Evolutionary conservation across 2,329 filamentous ascomycete genomes (phyloP), one percentile per base, ranked within the genome.

Genomic region (Exophiala xenobiotica): DNA sequence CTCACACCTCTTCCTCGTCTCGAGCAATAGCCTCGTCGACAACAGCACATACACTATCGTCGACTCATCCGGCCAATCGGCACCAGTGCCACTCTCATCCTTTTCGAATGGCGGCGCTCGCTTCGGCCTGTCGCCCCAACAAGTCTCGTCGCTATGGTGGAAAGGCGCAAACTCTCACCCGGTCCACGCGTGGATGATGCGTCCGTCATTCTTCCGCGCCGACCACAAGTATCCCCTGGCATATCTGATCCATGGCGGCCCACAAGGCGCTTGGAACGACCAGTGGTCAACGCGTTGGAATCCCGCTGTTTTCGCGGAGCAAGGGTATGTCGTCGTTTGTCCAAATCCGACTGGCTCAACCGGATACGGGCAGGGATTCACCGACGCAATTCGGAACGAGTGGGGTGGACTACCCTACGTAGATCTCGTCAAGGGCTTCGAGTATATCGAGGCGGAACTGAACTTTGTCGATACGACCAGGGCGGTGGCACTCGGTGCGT

Each of bases 301-400:
- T 54, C 69, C 73, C 1, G 74, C 75, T 1, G 67, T 79, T 2
- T 83, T 79, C 68, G 81, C 80, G 3, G 78, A 82, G 59, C 78
- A 83, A 61, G 81, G 81, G 6, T 84, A 83, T 53, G 68, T 83
- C 7, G 75, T 82, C 1, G 68, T 84, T n/a, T 69, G 74, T 4
- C 81, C 81, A 3, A 83, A 83, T 56, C 76, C 81, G 2, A 78
- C 78, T 0, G 81, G 80, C 16, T 81, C 78, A 49, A 74, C 72
- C 2, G 78, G 80, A 0, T 85, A 80, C 51, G 81, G 81, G 1
- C 69, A 80, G 61, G 65, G 69, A 2, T 75, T 80, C 49, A 79
- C 76, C 1, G 78, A 79, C 53, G 70, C 71, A 0, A 75, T 82
- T 42, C 68, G 73, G 14, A 71, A 73, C 16, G 67, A 71, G 48